Percentiles rank a stretch among this genome's conserved stretches.
These are phyloP conservation scores for Plasmodium ovale DNA, from an alignment of 169 alveolate genomes.

Conservation along the genomic window DNA sequence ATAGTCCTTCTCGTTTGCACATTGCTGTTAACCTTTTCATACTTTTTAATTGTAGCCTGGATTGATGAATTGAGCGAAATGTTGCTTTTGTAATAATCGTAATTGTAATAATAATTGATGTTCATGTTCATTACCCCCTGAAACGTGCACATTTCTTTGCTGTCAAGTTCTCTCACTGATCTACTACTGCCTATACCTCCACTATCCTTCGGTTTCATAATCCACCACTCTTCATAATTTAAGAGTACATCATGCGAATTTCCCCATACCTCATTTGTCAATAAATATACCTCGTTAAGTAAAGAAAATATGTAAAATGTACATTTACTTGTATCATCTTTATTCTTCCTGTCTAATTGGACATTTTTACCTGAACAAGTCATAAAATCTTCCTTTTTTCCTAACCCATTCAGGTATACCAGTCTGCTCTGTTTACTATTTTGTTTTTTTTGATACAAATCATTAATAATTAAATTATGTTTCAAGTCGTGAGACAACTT, in stretches of 20 bases:
- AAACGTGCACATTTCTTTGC: slow-evolving; percentile 1
- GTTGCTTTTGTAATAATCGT: slow-evolving; percentile 33
- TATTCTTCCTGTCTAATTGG: neutral
- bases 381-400: neutral
- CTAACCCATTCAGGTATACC: slow-evolving; percentile 41
- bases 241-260: slow-evolving; percentile 8
- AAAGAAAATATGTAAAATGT: slow-evolving; percentile 48
- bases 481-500: slow-evolving; percentile 45
- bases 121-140: slow-evolving; percentile 39
- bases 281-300: slow-evolving; percentile 19
- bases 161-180: neutral
- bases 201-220: neutral
- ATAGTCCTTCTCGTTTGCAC: neutral
- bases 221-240: slow-evolving; percentile 41
- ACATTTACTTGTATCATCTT: neutral
- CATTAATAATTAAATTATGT: slow-evolving; percentile 34
- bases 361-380: neutral
- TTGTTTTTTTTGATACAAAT: neutral
- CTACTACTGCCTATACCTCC: neutral
- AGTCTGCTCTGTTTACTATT: neutral
- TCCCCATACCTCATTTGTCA: slow-evolving; percentile 22
- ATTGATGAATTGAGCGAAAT: slow-evolving; percentile 22
- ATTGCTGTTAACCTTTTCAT: neutral
- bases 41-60: slow-evolving; percentile 59
- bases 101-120: slow-evolving; percentile 45